phyloP scores from a whole-genome alignment of 208 protist genomes.

The Trypanosoma congolense region DNA sequence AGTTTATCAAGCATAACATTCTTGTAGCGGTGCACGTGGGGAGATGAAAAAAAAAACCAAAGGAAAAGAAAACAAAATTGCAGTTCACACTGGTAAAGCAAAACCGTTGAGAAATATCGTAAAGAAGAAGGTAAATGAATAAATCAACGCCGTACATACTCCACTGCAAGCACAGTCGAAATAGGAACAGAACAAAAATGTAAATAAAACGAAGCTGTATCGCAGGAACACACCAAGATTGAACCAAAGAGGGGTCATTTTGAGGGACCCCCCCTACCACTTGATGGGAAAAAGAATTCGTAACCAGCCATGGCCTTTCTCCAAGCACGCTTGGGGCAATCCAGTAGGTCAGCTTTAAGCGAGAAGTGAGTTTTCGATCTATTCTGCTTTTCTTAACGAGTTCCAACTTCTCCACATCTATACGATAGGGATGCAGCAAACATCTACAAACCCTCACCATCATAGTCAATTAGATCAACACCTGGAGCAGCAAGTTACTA shows the following conservation, averaged over 20 bases:
- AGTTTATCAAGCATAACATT: constrained; percentile 71
- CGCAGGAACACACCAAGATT: neutral
- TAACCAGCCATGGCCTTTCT: constrained; percentile 17
- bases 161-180: too few relatives aligned
- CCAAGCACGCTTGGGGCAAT: constrained; percentile 8
- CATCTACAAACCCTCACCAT: constrained; percentile 2
- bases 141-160: too few relatives aligned
- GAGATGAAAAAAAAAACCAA: constrained; percentile 20
- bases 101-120: neutral
- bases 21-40: neutral
- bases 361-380: neutral
- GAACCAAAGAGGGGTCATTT: neutral
- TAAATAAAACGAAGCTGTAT: neutral
- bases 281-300: constrained; percentile 20
- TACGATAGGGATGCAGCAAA: constrained; percentile 45
- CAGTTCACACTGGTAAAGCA: too few relatives aligned
- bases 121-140: neutral
- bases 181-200: constrained; percentile 1
- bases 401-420: constrained; percentile 31
- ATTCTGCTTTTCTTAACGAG: neutral
- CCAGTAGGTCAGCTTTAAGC: neutral
- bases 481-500: too few relatives aligned
- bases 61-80: constrained; percentile 16
- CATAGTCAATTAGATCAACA: too few relatives aligned
- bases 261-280: constrained; percentile 11